phyloP scores from a whole-genome alignment of 768 basidiomycete species.

The Rhizopogon vinicolor region DNA sequence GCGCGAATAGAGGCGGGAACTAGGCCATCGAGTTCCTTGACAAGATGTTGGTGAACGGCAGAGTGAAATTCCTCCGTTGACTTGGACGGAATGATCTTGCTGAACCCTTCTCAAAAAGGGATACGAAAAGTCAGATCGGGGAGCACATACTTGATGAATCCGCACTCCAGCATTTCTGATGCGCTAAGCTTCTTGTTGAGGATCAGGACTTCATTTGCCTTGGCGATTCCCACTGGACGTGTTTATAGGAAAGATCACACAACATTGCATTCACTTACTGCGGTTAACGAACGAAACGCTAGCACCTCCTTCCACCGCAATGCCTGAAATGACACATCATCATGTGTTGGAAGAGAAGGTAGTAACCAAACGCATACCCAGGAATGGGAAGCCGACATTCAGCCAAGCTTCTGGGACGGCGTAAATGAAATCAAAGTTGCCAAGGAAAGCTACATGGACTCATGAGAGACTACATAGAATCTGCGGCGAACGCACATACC shows the following conservation, averaged over 20 bases:
- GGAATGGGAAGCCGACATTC: slow-evolving; percentile 62
- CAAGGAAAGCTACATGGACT: slow-evolving; percentile 48
- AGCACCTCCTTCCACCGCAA: slow-evolving; percentile 64
- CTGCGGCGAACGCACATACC: slow-evolving; percentile 29
- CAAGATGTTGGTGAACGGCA: slow-evolving; percentile 43
- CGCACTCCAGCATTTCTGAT: slow-evolving; percentile 51
- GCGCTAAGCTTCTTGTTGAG: slow-evolving; percentile 65
- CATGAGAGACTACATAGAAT: background rate
- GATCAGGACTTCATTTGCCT: slow-evolving; percentile 68
- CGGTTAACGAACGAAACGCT: slow-evolving; percentile 65
- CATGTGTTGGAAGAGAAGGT: background rate
- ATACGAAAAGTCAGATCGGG: background rate
- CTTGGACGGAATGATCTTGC: slow-evolving; percentile 57
- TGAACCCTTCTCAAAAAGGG: slow-evolving; percentile 18
- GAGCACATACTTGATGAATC: slow-evolving; percentile 59
- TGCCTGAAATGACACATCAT: slow-evolving; percentile 33
- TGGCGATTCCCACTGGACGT: slow-evolving; percentile 57
- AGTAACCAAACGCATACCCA: slow-evolving; percentile 33
- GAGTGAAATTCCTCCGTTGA: slow-evolving; percentile 48
- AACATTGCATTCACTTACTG: slow-evolving; percentile 35
- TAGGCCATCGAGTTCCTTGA: slow-evolving; percentile 53
- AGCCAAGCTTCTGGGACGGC: slow-evolving; percentile 58
- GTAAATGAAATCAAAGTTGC: slow-evolving; percentile 74
- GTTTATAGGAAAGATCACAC: background rate
- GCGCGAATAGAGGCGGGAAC: slow-evolving; percentile 49